Evolutionary conservation across 1,139 yeast genomes (phyloP), one percentile per base, ranked within the genome.

Genomic region (Suhomyces bokatorum): DNA sequence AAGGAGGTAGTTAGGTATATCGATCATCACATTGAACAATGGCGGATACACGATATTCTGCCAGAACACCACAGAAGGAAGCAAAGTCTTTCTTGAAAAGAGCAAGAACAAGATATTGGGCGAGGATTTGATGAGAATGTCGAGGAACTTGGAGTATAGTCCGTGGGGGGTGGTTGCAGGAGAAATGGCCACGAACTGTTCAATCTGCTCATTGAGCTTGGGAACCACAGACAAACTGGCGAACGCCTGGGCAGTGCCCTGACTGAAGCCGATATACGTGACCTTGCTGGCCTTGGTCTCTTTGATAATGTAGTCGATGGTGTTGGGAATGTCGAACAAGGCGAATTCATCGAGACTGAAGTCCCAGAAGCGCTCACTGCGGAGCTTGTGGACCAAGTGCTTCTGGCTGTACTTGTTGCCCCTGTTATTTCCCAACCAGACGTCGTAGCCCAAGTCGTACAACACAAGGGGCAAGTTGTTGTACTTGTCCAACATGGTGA

Each of bases 121-220:
- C 2, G 90, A 82, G 7, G 95, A 79, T 57, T 87, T 84, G 52
- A 87, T 78, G 35, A 91, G 71, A 0, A 90, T 76, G 59, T 89
- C 95, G 30, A 88, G 83, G 46, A 90, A 70, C 59, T 79, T 76
- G 52, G 91, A 87, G 50, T 85, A 82, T 20, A 91, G 70, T 1
- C 96, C 95, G 41, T 83, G 87, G 0, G 98, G 98, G 0, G 97
- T 88, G 67, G 95, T 87, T 1, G 98, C 98, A 0, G 98, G 98
- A 0, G 97, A 87, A 34, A 88, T 77, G 5, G 95, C 96, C 43
- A 91, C 78, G 49, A 91, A 79, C 52, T 80, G 77, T 28, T 81
- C 81, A 42, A 91, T 80, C 58, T 87, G 85, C 9, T 70, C 60
- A 62, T 87, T 88, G 51, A 91, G 72, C 16, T 76, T 76, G 6